Conservation (phyloP, 1,139 yeast genomes). For the Pichia sp. region DNA sequence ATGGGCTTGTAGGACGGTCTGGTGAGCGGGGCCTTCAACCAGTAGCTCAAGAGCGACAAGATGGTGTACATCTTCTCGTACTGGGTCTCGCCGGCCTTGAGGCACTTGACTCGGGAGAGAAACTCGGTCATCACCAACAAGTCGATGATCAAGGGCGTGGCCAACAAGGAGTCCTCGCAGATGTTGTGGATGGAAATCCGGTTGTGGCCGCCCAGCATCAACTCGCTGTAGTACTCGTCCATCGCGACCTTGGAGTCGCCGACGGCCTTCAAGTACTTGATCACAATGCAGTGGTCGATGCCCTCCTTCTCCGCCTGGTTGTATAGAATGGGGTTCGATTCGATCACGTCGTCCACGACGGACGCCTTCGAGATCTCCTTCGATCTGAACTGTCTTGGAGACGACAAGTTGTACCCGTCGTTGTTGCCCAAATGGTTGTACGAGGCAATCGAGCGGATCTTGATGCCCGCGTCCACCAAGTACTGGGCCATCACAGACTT, state of each 20-base stretch:
- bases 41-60: conserved; percentile 81
- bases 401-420: conserved; percentile 88
- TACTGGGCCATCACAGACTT: conserved; percentile 95
- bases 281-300: conserved; percentile 93
- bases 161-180: conserved; percentile 92
- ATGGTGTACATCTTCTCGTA: conserved; percentile 78
- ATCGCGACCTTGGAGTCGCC: conserved; percentile 97
- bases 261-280: conserved; percentile 89
- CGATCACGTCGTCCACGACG: conserved; percentile 92
- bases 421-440: conserved; percentile 96
- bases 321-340: conserved; percentile 80
- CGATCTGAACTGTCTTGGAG: conserved; percentile 90
- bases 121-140: conserved; percentile 87
- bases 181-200: conserved; percentile 91
- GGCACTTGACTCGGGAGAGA: conserved; percentile 79
- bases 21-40: conserved; percentile 95
- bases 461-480: conserved; percentile 95
- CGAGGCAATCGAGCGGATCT: conserved; percentile 89
- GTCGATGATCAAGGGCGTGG: conserved; percentile 91
- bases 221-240: conserved; percentile 96
- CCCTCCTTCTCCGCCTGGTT: conserved; percentile 73
- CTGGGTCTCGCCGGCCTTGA: conserved; percentile 40
- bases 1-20: conserved; percentile 89
- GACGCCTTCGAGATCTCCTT: conserved; percentile 92
- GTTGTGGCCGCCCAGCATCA: conserved; percentile 97